Evolutionary conservation across 495 filamentous ascomycete genomes (phyloP), one percentile per base, ranked within the genome.

Genomic region (Platismatia glauca): DNA sequence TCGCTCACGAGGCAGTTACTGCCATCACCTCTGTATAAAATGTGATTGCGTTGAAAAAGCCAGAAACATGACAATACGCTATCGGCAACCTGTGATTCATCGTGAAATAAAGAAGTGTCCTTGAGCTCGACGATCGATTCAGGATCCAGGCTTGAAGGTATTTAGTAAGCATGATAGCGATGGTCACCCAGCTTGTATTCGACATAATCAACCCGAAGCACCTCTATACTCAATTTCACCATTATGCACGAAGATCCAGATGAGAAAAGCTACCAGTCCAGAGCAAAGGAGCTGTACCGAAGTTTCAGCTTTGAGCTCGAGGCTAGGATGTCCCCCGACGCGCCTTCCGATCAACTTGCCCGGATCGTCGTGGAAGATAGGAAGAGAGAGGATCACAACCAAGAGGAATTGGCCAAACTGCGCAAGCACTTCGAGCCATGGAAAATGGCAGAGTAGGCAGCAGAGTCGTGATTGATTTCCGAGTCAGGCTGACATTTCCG

Each of bases 251-350:
- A 57, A 4, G 55, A 22, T 6, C 20, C 33, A 37, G 55, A 57
- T 24, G 43, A 46, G 6, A 3, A 46, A 46, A 46, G 20, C 27
- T 55, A 55, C 27, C 52, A 31, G 1, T 20, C 59, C 15, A 35
- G 13, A 24, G 59, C 48, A 39, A 38, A 43, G 16, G 48, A 58
- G 7, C 7, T 63, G 29, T 55, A 41, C 44, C 22, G 53, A 33
- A 63, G 55, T 31, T 63, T 63, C 38, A 63, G 61, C 61, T 63
- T 63, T 48, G 61, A 63, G 20, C 34, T 63, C 24, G 38, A 63
- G 31, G 56, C 53, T 34, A 53, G 27, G 44, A 63, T 58, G 37
- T 37, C 60, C 12, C 57, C 38, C 27, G 22, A 61, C 34, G 22
- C 43, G 29, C 60, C 64, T 35, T 43, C 46, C 38, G 43, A 58